Evolutionary conservation across 2,329 filamentous ascomycete genomes (phyloP).

Genomic region (Fusarium sp.): DNA sequence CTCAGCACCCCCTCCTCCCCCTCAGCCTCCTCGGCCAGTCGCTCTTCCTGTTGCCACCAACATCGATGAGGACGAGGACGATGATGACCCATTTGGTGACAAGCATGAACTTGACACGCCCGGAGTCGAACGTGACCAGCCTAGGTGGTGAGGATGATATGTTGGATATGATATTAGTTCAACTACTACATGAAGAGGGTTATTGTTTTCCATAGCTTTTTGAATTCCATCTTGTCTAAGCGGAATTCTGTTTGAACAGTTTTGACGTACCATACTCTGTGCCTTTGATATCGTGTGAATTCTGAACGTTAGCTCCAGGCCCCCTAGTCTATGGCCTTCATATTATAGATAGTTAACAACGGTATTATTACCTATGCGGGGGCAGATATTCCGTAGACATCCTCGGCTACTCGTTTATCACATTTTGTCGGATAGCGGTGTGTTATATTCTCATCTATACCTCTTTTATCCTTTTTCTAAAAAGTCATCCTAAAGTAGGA

Average conservation of each 20-base stretch:
- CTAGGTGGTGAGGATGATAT: constrained; percentile 41
- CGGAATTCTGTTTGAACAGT: neutral
- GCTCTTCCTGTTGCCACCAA: constrained; percentile 45
- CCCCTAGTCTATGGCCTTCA: neutral
- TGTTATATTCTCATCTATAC: too few species aligned
- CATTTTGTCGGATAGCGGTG: too few species aligned
- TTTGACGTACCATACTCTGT: neutral
- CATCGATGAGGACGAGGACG: constrained; percentile 78
- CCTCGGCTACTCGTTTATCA: too few species aligned
- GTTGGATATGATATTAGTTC: neutral
- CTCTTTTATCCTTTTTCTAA: too few species aligned
- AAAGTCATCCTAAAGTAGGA: too few species aligned
- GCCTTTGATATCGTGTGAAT: neutral
- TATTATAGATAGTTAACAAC: neutral
- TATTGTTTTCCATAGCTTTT: neutral
- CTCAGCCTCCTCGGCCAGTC: constrained; percentile 32
- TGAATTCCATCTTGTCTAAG: neutral
- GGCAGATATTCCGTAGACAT: too few species aligned
- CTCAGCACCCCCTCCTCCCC: constrained; percentile 21
- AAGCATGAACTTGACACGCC: constrained; percentile 69
- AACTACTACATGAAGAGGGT: neutral
- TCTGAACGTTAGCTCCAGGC: neutral
- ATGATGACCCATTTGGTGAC: constrained; percentile 89
- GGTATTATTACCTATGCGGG: too few species aligned
- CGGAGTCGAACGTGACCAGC: constrained; percentile 43